phyloP scores from a whole-genome alignment of 1,284 basidiomycete species.

The Phlebopus sp. region DNA sequence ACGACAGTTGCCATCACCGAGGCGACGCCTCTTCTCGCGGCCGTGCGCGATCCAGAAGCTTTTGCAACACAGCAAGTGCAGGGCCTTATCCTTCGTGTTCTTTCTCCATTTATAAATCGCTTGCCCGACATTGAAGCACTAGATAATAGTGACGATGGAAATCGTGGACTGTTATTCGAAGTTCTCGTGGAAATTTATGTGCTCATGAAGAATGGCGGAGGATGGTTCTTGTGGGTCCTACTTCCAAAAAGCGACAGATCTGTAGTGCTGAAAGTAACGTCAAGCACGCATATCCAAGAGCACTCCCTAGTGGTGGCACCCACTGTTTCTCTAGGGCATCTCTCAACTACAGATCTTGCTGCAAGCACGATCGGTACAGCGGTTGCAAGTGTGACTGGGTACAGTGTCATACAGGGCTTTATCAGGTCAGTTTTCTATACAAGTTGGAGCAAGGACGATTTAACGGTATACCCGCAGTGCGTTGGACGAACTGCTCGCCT shows the following conservation, averaged over 20 bases:
- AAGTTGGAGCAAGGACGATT: not conserved
- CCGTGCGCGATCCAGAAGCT: slow-evolving; percentile 21
- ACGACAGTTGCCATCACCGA: slow-evolving; percentile 12
- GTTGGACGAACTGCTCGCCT: slow-evolving; percentile 20
- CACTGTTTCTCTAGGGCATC: slow-evolving; percentile 22
- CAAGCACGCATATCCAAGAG: slow-evolving; percentile 24
- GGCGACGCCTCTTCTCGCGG: slow-evolving; percentile 26
- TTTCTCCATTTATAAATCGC: slow-evolving; percentile 15
- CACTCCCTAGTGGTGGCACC: slow-evolving; percentile 28
- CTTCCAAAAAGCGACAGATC: not conserved
- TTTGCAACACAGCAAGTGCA: slow-evolving; percentile 21
- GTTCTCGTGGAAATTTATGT: slow-evolving; percentile 19
- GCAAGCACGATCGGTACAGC: slow-evolving; percentile 25
- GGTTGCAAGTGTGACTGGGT: slow-evolving; percentile 25
- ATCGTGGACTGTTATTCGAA: slow-evolving; percentile 9
- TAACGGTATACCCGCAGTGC: slow-evolving; percentile 14
- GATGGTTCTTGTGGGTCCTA: slow-evolving; percentile 24
- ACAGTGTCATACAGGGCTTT: slow-evolving; percentile 28
- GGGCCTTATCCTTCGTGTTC: slow-evolving; percentile 17
- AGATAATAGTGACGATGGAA: slow-evolving; percentile 13
- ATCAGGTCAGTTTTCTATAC: slow-evolving; percentile 15
- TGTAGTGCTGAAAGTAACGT: slow-evolving; percentile 4
- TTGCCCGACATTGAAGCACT: slow-evolving; percentile 20
- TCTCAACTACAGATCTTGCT: slow-evolving; percentile 28
- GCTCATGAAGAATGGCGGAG: slow-evolving; percentile 22